These are phyloP conservation scores for Amoebophrya sp. DNA, from an alignment of 169 alveolate genomes.

Conservation along the genomic window DNA sequence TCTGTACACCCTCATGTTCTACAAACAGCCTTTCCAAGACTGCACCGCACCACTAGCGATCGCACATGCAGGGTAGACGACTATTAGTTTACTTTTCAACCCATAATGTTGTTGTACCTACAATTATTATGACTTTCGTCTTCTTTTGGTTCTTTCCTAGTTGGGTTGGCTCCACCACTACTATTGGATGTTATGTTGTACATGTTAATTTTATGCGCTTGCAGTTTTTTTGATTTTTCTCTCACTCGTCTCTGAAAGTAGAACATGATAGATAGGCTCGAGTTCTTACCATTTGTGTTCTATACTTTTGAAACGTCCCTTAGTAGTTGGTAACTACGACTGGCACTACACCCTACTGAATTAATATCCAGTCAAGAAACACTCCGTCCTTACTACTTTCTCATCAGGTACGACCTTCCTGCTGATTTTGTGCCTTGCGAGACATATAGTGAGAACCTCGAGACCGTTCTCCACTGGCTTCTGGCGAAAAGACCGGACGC, in stretches of 20 bases:
- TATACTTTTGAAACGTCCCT: too few species aligned
- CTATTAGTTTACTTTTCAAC: too few species aligned
- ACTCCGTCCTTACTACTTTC: not conserved
- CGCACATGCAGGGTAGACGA: not conserved
- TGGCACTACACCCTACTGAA: not conserved
- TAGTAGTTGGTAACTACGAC: not conserved
- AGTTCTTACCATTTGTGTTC: not conserved
- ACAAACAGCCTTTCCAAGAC: not conserved
- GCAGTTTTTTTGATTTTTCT: too few species aligned
- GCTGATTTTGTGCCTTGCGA: not conserved
- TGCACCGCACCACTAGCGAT: constrained; percentile 2
- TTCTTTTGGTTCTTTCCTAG: too few species aligned
- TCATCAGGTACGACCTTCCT: not conserved
- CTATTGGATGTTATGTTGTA: too few species aligned
- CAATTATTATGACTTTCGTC: too few species aligned
- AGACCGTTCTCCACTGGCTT: not conserved
- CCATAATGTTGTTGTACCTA: too few species aligned
- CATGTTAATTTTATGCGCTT: too few species aligned
- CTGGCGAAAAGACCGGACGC: not conserved
- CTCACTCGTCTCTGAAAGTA: not conserved
- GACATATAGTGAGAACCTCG: not conserved
- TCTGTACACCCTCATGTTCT: not conserved
- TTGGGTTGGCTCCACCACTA: too few species aligned
- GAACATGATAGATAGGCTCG: not conserved
- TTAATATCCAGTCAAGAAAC: not conserved